Percentiles rank a stretch among this genome's conserved stretches.
Evolutionary conservation across 441 rosid species (phyloP).

Genomic region (Flueggea neowawraea): DNA sequence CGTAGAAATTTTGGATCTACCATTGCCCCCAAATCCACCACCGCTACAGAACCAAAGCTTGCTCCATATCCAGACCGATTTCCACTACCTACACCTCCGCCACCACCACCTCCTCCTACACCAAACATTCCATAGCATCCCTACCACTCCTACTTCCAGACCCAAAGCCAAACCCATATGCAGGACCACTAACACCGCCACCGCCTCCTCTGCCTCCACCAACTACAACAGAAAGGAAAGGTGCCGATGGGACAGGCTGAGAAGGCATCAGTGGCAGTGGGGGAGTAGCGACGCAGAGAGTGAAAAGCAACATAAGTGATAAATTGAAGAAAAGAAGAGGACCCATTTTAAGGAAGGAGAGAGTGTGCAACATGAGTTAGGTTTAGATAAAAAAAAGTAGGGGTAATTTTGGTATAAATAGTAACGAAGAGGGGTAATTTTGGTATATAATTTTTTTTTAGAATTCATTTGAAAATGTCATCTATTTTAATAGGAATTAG

Average conservation of each 20-base stretch:
- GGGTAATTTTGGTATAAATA: too few relatives aligned
- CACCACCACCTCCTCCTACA: neutral
- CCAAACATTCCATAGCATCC: neutral
- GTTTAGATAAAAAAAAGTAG: too few relatives aligned
- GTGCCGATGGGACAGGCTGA: neutral
- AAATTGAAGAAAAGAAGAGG: neutral
- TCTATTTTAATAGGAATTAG: too few relatives aligned
- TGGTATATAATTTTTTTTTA: too few relatives aligned
- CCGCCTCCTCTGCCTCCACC: neutral
- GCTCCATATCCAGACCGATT: slow-evolving; percentile 18
- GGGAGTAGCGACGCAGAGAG: slow-evolving; percentile 1
- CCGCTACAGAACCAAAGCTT: slow-evolving; percentile 16
- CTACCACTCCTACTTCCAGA: slow-evolving; percentile 6
- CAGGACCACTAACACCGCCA: neutral
- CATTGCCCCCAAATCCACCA: too few relatives aligned
- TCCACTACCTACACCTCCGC: slow-evolving; percentile 14
- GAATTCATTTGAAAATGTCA: too few relatives aligned
- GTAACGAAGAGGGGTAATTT: too few relatives aligned
- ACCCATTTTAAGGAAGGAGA: too few relatives aligned
- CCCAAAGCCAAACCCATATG: slow-evolving; percentile 9
- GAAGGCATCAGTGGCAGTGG: too few relatives aligned
- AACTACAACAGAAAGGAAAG: neutral
- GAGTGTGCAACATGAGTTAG: too few relatives aligned
- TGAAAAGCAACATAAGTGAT: neutral
- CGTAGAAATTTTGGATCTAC: too few relatives aligned